phyloP scores from a whole-genome alignment of 805 yeast species.

The Starmerella stellata region DNA sequence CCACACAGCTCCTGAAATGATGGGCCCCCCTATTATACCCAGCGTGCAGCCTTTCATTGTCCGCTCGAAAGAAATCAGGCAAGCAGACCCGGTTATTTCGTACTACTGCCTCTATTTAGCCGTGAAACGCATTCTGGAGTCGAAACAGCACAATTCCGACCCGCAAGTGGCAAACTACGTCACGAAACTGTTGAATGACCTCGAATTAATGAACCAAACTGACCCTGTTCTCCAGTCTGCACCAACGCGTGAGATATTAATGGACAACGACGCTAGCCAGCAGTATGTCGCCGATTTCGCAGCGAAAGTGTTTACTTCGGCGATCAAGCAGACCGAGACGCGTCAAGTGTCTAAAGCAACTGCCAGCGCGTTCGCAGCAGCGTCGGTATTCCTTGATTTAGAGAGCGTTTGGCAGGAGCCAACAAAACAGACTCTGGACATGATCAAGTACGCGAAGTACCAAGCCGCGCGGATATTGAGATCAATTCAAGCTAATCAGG shows the following conservation, averaged over 20 bases:
- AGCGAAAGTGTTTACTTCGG: conserved; percentile 37
- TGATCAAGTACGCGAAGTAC: conserved; percentile 43
- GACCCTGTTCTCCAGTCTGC: conserved; percentile 25
- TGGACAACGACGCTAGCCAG: conserved; percentile 41
- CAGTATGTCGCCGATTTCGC: conserved; percentile 42
- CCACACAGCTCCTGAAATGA: no score
- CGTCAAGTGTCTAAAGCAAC: conserved; percentile 31
- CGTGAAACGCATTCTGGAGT: conserved; percentile 48
- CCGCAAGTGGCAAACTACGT: conserved; percentile 43
- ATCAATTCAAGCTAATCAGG: conserved; percentile 31
- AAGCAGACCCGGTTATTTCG: conserved; percentile 46
- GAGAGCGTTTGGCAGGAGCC: conserved; percentile 25
- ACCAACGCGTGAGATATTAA: conserved; percentile 32
- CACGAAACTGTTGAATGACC: conserved; percentile 42
- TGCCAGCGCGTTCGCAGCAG: conserved; percentile 35
- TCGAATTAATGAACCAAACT: conserved; percentile 38
- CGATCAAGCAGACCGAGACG: conserved; percentile 31
- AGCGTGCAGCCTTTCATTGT: conserved; percentile 17
- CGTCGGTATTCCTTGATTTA: conserved; percentile 36
- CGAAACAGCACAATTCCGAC: conserved; percentile 39
- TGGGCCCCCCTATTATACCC: background rate
- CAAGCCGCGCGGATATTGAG: conserved; percentile 42
- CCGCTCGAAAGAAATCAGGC: conserved; percentile 40
- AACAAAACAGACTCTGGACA: conserved; percentile 24
- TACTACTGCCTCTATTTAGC: conserved; percentile 59